These are phyloP conservation scores for Eimeria sp. DNA, from an alignment of 169 alveolate species.

Conservation along the genomic window DNA sequence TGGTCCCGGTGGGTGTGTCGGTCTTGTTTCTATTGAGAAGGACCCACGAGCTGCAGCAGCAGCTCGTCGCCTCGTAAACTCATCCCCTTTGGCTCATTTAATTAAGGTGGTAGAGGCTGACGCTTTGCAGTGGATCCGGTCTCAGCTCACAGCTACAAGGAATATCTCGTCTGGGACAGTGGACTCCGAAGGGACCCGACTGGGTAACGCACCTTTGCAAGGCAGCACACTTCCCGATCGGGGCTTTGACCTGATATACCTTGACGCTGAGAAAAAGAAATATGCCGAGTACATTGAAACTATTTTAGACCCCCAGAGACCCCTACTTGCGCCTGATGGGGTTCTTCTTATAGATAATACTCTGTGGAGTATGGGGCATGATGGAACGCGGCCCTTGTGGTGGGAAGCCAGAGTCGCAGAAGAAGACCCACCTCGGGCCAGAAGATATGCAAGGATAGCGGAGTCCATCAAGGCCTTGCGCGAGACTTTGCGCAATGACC, in stretches of 20 bases:
- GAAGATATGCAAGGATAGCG: constrained; percentile 14
- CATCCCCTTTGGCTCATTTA: constrained; percentile 46
- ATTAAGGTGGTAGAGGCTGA: constrained; percentile 72
- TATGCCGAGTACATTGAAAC: constrained; percentile 36
- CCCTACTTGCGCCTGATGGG: constrained; percentile 81
- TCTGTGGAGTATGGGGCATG: constrained; percentile 61
- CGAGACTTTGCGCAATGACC: constrained; percentile 58
- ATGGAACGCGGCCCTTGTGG: constrained; percentile 3
- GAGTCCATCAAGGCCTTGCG: constrained; percentile 47
- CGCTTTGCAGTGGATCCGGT: constrained; percentile 60
- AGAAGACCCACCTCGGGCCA: constrained; percentile 19
- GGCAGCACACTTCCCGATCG: constrained; percentile 3
- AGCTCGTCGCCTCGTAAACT: constrained; percentile 44
- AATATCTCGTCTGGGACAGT: not conserved
- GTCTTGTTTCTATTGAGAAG: constrained; percentile 72
- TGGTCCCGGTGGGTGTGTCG: not conserved
- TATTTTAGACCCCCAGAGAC: constrained; percentile 71
- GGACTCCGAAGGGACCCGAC: not conserved
- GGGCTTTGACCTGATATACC: constrained; percentile 83
- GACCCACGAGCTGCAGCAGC: constrained; percentile 79
- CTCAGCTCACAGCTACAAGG: not conserved
- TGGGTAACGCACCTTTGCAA: not conserved
- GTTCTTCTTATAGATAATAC: constrained; percentile 77
- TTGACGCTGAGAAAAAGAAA: constrained; percentile 83
- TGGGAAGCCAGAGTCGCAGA: not conserved